Conservation (phyloP, 2,329 filamentous ascomycete genomes). For the Phyllosticta capitalensis region DNA sequence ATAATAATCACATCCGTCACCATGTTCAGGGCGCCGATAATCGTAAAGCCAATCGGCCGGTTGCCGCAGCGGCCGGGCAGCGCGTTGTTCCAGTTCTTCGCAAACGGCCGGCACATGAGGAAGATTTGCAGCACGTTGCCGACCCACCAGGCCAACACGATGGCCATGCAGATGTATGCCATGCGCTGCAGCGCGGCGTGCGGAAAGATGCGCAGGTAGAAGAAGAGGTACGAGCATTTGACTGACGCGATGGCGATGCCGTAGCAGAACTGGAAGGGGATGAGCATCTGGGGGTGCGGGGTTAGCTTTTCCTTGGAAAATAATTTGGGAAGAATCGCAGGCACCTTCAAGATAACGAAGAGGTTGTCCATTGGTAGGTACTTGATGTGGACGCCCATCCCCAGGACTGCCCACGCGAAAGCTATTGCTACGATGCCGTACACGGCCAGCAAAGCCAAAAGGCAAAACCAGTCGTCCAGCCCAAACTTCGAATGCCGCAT, state of each 20-base stretch:
- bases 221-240: neutral
- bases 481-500: neutral
- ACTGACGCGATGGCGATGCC: neutral
- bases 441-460: neutral
- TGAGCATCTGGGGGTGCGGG: neutral
- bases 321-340: neutral
- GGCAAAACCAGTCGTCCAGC: neutral
- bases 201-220: slow-evolving; percentile 3
- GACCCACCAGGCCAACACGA: neutral
- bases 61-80: slow-evolving; percentile 25
- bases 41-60: slow-evolving; percentile 12
- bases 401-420: neutral
- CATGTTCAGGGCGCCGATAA: neutral
- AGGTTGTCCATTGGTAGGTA: neutral
- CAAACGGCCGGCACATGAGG: slow-evolving; percentile 29
- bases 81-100: slow-evolving; percentile 27
- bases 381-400: neutral
- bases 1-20: neutral
- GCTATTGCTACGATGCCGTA: neutral
- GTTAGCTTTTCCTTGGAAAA: neutral
- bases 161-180: neutral
- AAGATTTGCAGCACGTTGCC: slow-evolving; percentile 13
- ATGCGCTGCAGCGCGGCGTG: neutral
- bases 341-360: neutral
- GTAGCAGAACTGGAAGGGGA: neutral